Evolutionary conservation across 352 stramenopile species (phyloP).

Genomic region (Phytopythium mirpurense): DNA sequence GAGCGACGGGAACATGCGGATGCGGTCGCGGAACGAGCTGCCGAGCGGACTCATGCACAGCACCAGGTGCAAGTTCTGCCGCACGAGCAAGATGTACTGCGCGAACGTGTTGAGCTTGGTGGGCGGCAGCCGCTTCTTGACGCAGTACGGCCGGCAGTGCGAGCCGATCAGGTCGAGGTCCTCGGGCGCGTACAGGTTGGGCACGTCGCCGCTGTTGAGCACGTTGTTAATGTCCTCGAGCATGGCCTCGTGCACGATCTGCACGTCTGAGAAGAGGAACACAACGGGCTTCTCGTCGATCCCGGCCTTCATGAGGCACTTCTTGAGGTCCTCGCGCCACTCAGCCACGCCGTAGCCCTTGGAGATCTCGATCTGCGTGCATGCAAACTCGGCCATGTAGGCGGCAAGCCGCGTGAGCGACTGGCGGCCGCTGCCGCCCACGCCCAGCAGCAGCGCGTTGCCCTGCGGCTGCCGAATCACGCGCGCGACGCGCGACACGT

Average conservation of each 20-base stretch:
- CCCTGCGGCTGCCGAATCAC: slow-evolving; percentile 83
- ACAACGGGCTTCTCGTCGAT: slow-evolving; percentile 90
- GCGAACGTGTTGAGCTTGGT: slow-evolving; percentile 95
- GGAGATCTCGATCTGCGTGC: slow-evolving; percentile 94
- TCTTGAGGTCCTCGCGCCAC: slow-evolving; percentile 93
- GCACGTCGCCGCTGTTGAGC: slow-evolving; percentile 93
- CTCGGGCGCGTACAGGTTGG: slow-evolving; percentile 90
- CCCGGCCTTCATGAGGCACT: slow-evolving; percentile 84
- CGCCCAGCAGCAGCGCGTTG: slow-evolving; percentile 89
- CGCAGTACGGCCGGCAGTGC: slow-evolving; percentile 88
- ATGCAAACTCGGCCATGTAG: slow-evolving; percentile 92
- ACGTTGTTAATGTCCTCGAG: slow-evolving; percentile 94
- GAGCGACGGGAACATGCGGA: slow-evolving; percentile 87
- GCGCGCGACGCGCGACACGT: slow-evolving; percentile 77
- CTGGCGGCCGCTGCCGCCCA: slow-evolving; percentile 91
- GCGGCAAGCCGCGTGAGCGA: slow-evolving; percentile 90
- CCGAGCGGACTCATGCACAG: slow-evolving; percentile 87
- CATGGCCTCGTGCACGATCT: slow-evolving; percentile 95
- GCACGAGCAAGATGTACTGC: slow-evolving; percentile 91
- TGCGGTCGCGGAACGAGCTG: slow-evolving; percentile 67
- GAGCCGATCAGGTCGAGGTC: slow-evolving; percentile 92
- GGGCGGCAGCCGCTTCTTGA: slow-evolving; percentile 86
- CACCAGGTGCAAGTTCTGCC: slow-evolving; percentile 89
- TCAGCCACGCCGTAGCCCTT: slow-evolving; percentile 92
- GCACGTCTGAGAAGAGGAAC: slow-evolving; percentile 93